Conservation (phyloP, 2,329 filamentous ascomycete species). For the Epichloe uncinata region DNA sequence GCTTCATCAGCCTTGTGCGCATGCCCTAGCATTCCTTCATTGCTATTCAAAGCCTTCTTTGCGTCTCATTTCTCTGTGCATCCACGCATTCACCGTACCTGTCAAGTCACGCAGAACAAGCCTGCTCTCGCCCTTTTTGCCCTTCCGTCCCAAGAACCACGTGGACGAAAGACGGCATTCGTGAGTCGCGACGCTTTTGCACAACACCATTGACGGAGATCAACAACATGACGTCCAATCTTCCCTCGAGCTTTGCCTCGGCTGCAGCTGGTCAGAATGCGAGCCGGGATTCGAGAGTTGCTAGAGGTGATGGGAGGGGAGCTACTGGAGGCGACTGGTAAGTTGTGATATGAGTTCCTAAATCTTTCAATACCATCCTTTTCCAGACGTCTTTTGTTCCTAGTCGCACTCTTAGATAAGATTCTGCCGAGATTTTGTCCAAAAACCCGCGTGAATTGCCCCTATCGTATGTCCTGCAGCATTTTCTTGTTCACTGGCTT, state of each 20-base stretch:
- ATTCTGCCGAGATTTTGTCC: not conserved
- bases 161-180: conserved; percentile 4
- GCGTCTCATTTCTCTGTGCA: conserved; percentile 1
- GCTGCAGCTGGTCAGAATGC: conserved; percentile 64
- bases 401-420: not conserved
- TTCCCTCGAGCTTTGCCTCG: conserved; percentile 74
- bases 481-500: not conserved
- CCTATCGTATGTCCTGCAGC: not conserved
- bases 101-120: not conserved
- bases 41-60: conserved; percentile 4
- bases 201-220: not conserved
- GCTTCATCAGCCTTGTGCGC: conserved; percentile 4
- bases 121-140: not conserved
- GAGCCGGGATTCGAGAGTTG: conserved; percentile 45
- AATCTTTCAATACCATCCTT: not conserved
- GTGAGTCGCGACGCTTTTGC: not conserved
- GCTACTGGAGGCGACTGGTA: conserved; percentile 59
- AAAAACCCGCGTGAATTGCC: not conserved
- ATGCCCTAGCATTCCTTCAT: conserved; percentile 4
- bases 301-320: conserved; percentile 42
- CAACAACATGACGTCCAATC: conserved; percentile 52
- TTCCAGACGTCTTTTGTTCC: not conserved
- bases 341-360: conserved; percentile 21
- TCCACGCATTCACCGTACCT: not conserved
- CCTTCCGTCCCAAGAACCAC: conserved; percentile 1